Percentiles rank a stretch among this genome's conserved stretches.
Evolutionary conservation across 257 asterid genomes (phyloP).

Genomic region (Solanum gracilifrons): DNA sequence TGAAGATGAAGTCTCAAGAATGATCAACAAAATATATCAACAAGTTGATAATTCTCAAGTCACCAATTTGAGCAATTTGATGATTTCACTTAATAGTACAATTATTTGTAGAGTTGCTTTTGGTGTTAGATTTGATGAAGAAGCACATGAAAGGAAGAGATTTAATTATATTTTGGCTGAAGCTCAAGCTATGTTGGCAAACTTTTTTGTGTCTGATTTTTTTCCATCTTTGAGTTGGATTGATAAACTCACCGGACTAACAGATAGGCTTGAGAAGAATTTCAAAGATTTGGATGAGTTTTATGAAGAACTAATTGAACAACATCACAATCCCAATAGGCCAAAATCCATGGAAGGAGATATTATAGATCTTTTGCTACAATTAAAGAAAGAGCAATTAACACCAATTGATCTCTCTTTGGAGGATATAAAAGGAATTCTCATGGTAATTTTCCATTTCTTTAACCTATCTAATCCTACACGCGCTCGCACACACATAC

Average conservation of each 20-base stretch:
- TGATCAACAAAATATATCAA: not conserved
- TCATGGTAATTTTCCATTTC: not conserved
- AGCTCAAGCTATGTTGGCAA: not conserved
- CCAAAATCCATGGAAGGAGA: not conserved
- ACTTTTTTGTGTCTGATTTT: not conserved
- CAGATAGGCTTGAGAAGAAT: not conserved
- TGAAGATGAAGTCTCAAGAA: not conserved
- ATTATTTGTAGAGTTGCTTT: not conserved
- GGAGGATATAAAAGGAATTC: slow-evolving; percentile 6
- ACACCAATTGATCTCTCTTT: not conserved
- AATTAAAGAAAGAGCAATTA: not conserved
- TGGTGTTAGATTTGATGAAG: not conserved
- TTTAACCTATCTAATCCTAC: accelerated
- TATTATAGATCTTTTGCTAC: slow-evolving; percentile 8
- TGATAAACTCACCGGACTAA: not conserved
- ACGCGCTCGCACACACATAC: not conserved
- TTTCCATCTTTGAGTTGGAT: not conserved
- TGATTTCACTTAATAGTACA: not conserved
- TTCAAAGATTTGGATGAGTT: not conserved
- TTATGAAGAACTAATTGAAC: slow-evolving; percentile 14
- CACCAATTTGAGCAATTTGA: not conserved
- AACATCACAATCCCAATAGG: not conserved
- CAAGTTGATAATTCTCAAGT: not conserved
- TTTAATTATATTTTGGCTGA: not conserved
- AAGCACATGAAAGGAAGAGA: not conserved